A percentile compares a stretch with the other conserved stretches of the same genome.
These are phyloP conservation scores for Candida ortonii DNA, from an alignment of 805 yeast species.

Conservation along the genomic window DNA sequence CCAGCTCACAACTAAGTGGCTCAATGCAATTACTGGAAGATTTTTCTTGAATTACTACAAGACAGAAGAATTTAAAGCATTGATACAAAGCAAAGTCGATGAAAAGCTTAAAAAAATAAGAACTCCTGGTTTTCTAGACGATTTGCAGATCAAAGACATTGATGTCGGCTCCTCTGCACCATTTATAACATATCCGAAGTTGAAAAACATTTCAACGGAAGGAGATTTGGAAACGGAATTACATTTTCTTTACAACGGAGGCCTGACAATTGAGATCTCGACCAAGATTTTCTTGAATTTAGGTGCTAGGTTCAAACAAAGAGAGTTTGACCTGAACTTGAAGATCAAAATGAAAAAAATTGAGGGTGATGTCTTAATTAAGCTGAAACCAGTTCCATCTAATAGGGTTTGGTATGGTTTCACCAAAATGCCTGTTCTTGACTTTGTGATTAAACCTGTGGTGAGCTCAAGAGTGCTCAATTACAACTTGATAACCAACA, in stretches of 20 bases:
- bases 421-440: constrained; percentile 71
- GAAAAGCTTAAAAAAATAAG: constrained; percentile 76
- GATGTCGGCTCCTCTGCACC: constrained; percentile 83
- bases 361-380: constrained; percentile 68
- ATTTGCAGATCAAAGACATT: constrained; percentile 68
- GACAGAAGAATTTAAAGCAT: constrained; percentile 62
- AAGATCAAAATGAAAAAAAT: constrained; percentile 65
- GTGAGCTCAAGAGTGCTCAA: constrained; percentile 81
- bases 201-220: constrained; percentile 70
- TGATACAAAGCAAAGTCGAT: constrained; percentile 56
- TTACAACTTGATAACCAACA: constrained; percentile 73
- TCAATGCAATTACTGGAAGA: constrained; percentile 84
- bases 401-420: constrained; percentile 89
- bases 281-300: constrained; percentile 76
- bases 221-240: constrained; percentile 67
- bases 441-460: constrained; percentile 81
- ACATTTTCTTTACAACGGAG: constrained; percentile 70
- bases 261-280: constrained; percentile 69
- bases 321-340: constrained; percentile 71
- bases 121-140: constrained; percentile 85
- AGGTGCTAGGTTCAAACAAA: constrained; percentile 68
- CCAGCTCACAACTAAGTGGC: constrained; percentile 82
- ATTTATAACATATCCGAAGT: constrained; percentile 65
- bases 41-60: constrained; percentile 72
- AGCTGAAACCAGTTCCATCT: constrained; percentile 87